Base-by-base conservation (phyloP, 805 yeast species). In the Priceomyces carsonii region DNA sequence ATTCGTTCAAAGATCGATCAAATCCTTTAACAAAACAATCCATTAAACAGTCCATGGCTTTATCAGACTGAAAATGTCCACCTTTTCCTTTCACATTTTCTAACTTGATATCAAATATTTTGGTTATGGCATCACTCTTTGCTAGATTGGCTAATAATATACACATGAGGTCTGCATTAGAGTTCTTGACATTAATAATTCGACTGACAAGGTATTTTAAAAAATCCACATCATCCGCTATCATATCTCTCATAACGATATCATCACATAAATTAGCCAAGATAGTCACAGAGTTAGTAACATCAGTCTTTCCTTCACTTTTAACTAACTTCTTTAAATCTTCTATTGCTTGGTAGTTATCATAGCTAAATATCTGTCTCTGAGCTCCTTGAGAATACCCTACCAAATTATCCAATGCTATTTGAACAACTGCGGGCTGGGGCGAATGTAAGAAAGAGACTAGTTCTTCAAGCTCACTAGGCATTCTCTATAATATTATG, bases 21-120 rank as follows among this genome's bases (percentile, higher is more conserved):
- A 75, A 70, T 6, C 96, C 96, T 53, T 85, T 85, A 26, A 89
- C 95, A 55, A 88, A 89, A 52, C 90, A 80, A 61, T 87, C 95
- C 80, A 90, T 78, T 20, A 90, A 67, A 57, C 90, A 84, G 50
- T 86, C 95, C 61, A 88, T 71, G 5, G 79, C 81, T 16, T 64
- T 70, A 8, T 46, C 50, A 43, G 85, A 79, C 42, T 55, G 75
- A 66, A 85, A 87, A 5, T 74, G 54, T 26, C 58, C 46, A 3
- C 62, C 63, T 33, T 66, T 69, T 27, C 75, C 73, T 10, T 61
- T 52, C 17, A 58, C 43, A 40, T 49, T 68, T 36, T 42, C 55
- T 32, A 57, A 45, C 31, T 52, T 54, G 40, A 63, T 45, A 16
- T 57, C 53, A 61, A 86, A 71, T 0, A 85, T 51, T 36, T 63